Evolutionary conservation across 495 filamentous ascomycete genomes (phyloP), one percentile per base, ranked within the genome.

Genomic region (Podospora appendiculata): DNA sequence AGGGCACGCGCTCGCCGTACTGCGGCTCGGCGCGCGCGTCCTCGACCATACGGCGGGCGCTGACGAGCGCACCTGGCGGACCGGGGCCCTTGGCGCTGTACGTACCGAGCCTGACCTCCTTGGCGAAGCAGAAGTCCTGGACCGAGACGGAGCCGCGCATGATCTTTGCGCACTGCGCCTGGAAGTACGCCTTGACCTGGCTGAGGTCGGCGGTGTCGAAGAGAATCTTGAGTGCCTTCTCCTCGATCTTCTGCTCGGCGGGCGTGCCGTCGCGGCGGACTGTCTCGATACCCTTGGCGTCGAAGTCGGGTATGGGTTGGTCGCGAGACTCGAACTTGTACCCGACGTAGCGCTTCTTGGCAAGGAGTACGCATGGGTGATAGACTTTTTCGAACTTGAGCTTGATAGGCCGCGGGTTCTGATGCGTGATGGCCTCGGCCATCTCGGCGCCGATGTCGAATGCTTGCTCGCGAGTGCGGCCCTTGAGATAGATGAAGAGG

Each of bases 301-400:
- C 93, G 56, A 98, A 97, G 16, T 94, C 89, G 17, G 93, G 94
- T 55, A 87, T 82, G 16, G 66, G 73, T 63, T 98, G 92, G 14
- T 78, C 70, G 25, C 79, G 81, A 54, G 78, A 80, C 63, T 98
- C 93, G 69, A 94, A 98, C 64, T 95, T 96, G 75, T 95, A 96
- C 18, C 93, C 93, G 36, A 96, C 94, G 61, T 98, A 98, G 38
- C 93, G 87, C 68, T 98, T 98, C 73, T 97, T 98, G 19, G 94
- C 89, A 0, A 98, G 79, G 4, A 98, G 79, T 1, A 96, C 82
- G 60, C 91, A 96, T 0, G 93, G 94, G 48, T 90, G 84, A 66
- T 98, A 98, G 11, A 98, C 93, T 60, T 98, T 98, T 69, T 98
- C 94, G 61, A 98, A 96, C 64, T 96, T 96, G 53, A 98, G 83